phyloP scores from a whole-genome alignment of 2,329 filamentous ascomycete genomes.

The Pestalotiopsis fici region DNA sequence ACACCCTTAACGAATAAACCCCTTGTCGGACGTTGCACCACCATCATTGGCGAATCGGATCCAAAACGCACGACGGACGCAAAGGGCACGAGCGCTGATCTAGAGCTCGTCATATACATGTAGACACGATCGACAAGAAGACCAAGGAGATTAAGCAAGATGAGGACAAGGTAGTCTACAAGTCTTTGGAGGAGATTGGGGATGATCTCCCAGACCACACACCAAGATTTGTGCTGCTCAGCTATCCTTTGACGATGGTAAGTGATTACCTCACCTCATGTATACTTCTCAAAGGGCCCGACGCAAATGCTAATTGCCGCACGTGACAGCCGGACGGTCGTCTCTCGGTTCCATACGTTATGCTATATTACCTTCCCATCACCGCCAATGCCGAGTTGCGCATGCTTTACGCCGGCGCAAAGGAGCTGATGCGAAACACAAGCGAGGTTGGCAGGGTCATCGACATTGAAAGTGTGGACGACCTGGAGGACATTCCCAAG shows the following conservation, averaged over 20 bases:
- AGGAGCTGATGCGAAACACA: constrained; percentile 92
- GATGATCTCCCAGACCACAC: constrained; percentile 93
- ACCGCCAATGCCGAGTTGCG: constrained; percentile 85
- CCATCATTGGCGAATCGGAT: not conserved
- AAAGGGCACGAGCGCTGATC: not conserved
- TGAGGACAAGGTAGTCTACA: constrained; percentile 76
- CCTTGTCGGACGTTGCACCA: constrained; percentile 7
- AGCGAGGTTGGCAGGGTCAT: constrained; percentile 87
- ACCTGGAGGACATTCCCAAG: constrained; percentile 78
- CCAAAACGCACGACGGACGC: not conserved
- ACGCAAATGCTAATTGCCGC: not conserved
- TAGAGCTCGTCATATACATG: not conserved
- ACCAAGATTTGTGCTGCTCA: constrained; percentile 85
- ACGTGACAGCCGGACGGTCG: constrained; percentile 72
- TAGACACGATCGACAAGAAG: constrained; percentile 67
- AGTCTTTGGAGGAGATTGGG: constrained; percentile 74
- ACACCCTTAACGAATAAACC: constrained; percentile 27
- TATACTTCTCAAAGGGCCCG: not conserved
- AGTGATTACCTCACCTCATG: constrained; percentile 22
- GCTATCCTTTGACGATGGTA: constrained; percentile 87
- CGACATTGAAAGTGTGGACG: constrained; percentile 79
- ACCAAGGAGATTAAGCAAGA: constrained; percentile 87
- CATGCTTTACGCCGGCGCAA: constrained; percentile 95
- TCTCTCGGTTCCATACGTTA: constrained; percentile 86
- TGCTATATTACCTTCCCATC: constrained; percentile 91